Evolutionary conservation across 805 yeast genomes (phyloP), one percentile per base, ranked within the genome.

Genomic region (Cyberlindnera mycetangii): DNA sequence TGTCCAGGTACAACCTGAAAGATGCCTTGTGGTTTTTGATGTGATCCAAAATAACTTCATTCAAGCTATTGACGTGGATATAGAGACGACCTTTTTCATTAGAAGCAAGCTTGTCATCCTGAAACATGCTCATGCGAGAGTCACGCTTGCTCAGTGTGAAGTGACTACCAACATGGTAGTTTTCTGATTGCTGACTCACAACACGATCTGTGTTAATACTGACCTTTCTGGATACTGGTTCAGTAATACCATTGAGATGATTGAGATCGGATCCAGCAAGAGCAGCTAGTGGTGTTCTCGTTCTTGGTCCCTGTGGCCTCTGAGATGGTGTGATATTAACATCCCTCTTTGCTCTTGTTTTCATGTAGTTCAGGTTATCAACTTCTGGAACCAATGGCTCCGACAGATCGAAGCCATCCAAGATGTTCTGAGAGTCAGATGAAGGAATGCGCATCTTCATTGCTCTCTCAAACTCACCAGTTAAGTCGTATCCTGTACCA

Each of bases 1-100:
- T 89, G 60, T 89, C 97, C 41, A 69, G 19, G 16, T 64, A 60
- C 15, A 80, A 53, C 20, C 73, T 68, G 56, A 79, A 75, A 15
- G 67, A 61, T 3, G 76, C 78, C 25, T 70, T 60, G 44, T 75
- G 74, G 9, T 54, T 52, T 18, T 56, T 61, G 36, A 74, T 54
- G n/a, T 72, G 72, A 1, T 81, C 78, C 44, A 80, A 58, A 4
- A 57, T 54, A 22, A 79, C 59, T 31, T 68, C 70, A 49, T 71
- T 70, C 42, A 80, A 55, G 1, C 76, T 75, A 42, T 76, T 68
- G 41, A 78, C 62, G 45, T 76, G 78, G 14, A 70, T 61, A 47
- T 68, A 70, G 19, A 70, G 48, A 30, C 72, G 62, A 12, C 75
- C 75, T 33, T 63, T 60, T 19, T 77, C 78, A 30, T 68, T 55